These are phyloP conservation scores for Cucumis hystrix DNA, from an alignment of 306 rosid genomes.

Conservation along the genomic window DNA sequence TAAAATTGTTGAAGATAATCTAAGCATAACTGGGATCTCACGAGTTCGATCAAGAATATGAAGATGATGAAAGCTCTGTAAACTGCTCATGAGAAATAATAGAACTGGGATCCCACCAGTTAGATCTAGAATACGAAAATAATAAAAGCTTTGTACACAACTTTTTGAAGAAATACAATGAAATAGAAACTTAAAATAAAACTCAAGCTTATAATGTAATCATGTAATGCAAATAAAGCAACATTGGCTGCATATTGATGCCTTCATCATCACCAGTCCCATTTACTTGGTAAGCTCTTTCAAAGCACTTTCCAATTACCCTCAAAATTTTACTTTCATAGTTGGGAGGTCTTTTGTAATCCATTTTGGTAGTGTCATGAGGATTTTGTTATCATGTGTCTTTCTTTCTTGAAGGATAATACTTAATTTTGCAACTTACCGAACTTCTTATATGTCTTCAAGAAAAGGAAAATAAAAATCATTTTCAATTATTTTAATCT, in stretches of 20 bases:
- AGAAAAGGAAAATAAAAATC: background rate
- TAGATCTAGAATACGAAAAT: background rate
- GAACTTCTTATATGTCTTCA: background rate
- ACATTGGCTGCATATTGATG: background rate
- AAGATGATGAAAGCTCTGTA: background rate
- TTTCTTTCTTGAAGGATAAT: background rate
- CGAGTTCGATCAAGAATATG: background rate
- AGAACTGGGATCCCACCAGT: background rate
- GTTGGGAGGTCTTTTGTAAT: background rate
- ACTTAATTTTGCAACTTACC: background rate
- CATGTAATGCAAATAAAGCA: background rate
- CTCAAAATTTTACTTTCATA: background rate
- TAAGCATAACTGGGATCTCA: background rate
- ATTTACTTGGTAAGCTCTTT: background rate
- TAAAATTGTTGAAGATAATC: background rate
- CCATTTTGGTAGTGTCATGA: background rate
- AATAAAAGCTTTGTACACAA: background rate
- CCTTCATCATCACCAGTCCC: background rate
- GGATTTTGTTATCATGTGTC: background rate
- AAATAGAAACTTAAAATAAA: background rate
- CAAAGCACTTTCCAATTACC: background rate
- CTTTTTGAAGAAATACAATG: background rate
- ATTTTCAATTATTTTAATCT: background rate
- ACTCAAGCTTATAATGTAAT: background rate
- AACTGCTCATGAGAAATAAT: background rate